A percentile compares a stretch with the other conserved stretches of the same genome.
Evolutionary conservation across 768 basidiomycete genomes (phyloP).

Genomic region (Kwoniella newhampshirensis): DNA sequence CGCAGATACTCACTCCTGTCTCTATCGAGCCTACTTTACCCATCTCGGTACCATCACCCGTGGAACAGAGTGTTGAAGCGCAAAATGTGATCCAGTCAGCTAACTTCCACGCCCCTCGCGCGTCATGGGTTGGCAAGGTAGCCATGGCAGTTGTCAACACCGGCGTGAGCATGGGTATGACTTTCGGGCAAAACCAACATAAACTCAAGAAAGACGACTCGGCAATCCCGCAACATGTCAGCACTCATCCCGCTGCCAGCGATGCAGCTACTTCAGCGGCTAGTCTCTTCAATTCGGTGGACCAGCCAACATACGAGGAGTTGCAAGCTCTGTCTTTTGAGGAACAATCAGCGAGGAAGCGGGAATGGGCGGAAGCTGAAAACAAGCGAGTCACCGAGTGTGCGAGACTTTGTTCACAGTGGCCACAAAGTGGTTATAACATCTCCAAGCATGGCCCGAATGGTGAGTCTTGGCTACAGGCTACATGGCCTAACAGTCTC

Average conservation of each 20-base stretch:
- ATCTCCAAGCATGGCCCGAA: conserved; percentile 42
- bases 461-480: conserved; percentile 23
- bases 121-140: conserved; percentile 44
- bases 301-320: conserved; percentile 9
- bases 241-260: not conserved
- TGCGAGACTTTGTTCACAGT: conserved; percentile 47
- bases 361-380: conserved; percentile 39
- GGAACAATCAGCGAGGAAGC: conserved; percentile 7
- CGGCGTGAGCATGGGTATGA: conserved; percentile 29
- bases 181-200: conserved; percentile 18
- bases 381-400: conserved; percentile 34
- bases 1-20: conserved; percentile 14
- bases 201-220: conserved; percentile 7
- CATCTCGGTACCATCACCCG: not conserved
- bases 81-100: not conserved
- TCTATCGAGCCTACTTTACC: conserved; percentile 4
- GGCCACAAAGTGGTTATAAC: conserved; percentile 50
- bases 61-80: not conserved
- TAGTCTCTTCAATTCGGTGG: not conserved
- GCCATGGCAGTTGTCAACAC: conserved; percentile 41
- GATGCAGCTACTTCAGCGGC: not conserved
- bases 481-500: not conserved
- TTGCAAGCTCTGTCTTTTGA: conserved; percentile 17
- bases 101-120: not conserved
- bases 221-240: not conserved